Conservation (phyloP, 2,329 filamentous ascomycete genomes). For the Thielaviopsis populi region DNA sequence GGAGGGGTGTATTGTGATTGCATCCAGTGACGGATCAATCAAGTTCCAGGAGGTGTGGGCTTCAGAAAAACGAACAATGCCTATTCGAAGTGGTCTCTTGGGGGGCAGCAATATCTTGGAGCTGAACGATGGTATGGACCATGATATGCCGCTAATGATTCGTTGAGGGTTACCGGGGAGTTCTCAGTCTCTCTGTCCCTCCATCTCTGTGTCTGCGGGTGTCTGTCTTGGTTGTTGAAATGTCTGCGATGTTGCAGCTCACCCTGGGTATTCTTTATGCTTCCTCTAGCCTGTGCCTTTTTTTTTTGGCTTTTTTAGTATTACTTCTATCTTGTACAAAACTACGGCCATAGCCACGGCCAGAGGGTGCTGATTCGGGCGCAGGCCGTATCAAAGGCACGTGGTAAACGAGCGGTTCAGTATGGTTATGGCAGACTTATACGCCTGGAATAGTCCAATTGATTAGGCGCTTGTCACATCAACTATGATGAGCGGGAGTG, state of each 20-base stretch:
- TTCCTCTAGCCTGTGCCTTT: background rate
- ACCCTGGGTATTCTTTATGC: background rate
- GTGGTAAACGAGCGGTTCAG: background rate
- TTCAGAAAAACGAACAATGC: slow-evolving; percentile 43
- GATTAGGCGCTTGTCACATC: background rate
- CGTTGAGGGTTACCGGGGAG: background rate
- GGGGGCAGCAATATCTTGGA: slow-evolving; percentile 57
- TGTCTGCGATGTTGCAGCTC: background rate
- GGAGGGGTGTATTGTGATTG: slow-evolving; percentile 64
- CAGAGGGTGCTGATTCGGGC: background rate
- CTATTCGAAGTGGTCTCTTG: slow-evolving; percentile 19
- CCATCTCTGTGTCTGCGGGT: background rate
- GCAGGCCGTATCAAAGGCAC: background rate
- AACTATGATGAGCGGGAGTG: background rate
- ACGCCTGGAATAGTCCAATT: background rate
- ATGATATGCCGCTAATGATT: slow-evolving; percentile 29
- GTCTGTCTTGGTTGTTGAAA: background rate
- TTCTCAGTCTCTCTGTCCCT: background rate
- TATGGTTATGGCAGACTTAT: background rate
- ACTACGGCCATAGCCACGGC: background rate
- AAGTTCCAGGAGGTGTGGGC: slow-evolving; percentile 93
- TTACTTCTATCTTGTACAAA: background rate
- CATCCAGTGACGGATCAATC: slow-evolving; percentile 79
- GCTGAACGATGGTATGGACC: slow-evolving; percentile 62
- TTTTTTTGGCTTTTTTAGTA: background rate